Percentiles rank a stretch among this genome's conserved stretches.
Evolutionary conservation across 768 basidiomycete species (phyloP).

Genomic region (Agaricus subrufescens): DNA sequence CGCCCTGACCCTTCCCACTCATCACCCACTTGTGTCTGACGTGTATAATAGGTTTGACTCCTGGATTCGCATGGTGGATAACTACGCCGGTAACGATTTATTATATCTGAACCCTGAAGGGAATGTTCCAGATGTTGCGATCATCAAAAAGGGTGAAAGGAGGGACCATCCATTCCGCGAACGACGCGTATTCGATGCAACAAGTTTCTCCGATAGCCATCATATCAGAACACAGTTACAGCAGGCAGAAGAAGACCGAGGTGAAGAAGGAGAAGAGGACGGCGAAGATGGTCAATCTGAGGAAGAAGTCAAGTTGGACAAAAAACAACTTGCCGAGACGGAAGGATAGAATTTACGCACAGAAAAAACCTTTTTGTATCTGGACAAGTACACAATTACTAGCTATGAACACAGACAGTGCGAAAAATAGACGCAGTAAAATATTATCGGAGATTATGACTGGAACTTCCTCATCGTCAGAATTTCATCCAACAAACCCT

Average conservation of each 20-base stretch:
- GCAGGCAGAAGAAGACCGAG: conserved; percentile 33
- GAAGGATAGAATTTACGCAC: conserved; percentile 33
- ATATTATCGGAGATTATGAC: conserved; percentile 35
- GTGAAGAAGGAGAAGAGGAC: conserved; percentile 38
- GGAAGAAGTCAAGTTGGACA: conserved; percentile 32
- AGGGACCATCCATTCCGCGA: conserved; percentile 65
- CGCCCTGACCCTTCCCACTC: background rate
- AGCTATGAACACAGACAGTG: background rate
- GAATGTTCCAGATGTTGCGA: conserved; percentile 64
- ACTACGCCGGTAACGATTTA: conserved; percentile 74
- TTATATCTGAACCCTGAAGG: conserved; percentile 76
- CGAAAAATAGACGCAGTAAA: no score
- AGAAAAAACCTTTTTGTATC: background rate
- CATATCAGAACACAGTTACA: conserved; percentile 27
- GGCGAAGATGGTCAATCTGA: conserved; percentile 37
- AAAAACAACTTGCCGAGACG: conserved; percentile 43
- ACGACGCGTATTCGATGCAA: conserved; percentile 62
- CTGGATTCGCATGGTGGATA: conserved; percentile 76
- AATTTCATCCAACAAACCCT: conserved; percentile 80
- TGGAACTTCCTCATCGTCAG: conserved; percentile 91
- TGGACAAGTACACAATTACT: background rate
- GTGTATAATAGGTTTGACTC: conserved; percentile 65
- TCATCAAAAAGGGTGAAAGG: conserved; percentile 56
- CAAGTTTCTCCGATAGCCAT: conserved; percentile 38
- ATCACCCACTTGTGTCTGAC: background rate